Evolutionary conservation across 495 filamentous ascomycete species (phyloP).

Genomic region (Penicillium arizonense): DNA sequence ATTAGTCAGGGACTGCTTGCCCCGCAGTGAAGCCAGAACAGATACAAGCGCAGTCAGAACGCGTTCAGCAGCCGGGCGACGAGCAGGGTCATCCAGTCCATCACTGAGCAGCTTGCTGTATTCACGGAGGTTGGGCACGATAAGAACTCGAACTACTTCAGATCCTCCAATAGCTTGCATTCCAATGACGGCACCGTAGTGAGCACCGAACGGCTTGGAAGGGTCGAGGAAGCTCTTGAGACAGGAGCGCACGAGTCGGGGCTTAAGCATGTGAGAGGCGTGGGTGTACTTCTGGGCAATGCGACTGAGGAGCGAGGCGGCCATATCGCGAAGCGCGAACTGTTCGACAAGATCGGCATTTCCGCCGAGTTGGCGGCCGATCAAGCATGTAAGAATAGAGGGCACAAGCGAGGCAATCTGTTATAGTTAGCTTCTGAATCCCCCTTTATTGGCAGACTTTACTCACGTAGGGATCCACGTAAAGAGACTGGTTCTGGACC

Average conservation of each 20-base stretch:
- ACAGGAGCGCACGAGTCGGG: conserved; percentile 85
- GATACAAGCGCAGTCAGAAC: conserved; percentile 60
- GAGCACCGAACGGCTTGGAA: conserved; percentile 69
- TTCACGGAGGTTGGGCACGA: conserved; percentile 75
- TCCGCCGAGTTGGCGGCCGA: conserved; percentile 78
- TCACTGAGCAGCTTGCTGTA: conserved; percentile 73
- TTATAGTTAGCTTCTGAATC: conserved; percentile 10
- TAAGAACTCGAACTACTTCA: conserved; percentile 74
- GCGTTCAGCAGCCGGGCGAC: conserved; percentile 59
- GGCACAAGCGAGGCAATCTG: conserved; percentile 76
- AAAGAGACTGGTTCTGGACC: conserved; percentile 77
- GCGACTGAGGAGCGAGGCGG: conserved; percentile 71
- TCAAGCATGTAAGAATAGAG: conserved; percentile 84
- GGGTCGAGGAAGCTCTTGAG: conserved; percentile 89
- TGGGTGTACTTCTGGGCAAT: conserved; percentile 74
- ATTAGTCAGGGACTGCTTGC: conserved; percentile 38
- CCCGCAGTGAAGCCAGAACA: conserved; percentile 51
- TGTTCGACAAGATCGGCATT: conserved; percentile 54
- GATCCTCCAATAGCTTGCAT: conserved; percentile 71
- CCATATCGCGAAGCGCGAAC: conserved; percentile 79
- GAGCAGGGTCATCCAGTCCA: conserved; percentile 55
- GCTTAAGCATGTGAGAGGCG: conserved; percentile 72
- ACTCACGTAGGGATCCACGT: conserved; percentile 83
- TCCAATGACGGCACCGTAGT: conserved; percentile 84
- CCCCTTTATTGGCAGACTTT: background rate